A percentile compares a stretch with the other conserved stretches of the same genome.
Evolutionary conservation across 2,329 filamentous ascomycete species (phyloP).

Genomic region (Tolypocladium nubicola): DNA sequence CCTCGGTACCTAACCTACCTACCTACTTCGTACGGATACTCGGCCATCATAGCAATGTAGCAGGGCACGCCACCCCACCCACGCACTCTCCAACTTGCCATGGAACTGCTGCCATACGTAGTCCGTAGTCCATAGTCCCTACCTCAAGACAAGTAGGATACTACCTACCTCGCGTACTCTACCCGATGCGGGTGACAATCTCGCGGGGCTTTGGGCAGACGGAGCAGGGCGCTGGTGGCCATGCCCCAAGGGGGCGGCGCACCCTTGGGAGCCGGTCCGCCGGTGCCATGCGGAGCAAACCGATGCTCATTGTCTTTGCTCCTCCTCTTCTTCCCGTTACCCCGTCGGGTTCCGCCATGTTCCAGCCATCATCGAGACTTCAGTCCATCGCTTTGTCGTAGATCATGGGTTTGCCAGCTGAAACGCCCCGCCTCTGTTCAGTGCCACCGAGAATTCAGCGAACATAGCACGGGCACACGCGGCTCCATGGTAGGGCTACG

Average conservation of each 20-base stretch:
- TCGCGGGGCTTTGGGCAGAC: not conserved
- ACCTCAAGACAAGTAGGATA: not conserved
- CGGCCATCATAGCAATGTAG: not conserved
- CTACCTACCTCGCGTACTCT: not conserved
- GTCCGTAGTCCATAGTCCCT: too few species aligned
- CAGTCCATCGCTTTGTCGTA: not conserved
- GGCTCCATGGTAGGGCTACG: not conserved
- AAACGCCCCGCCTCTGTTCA: not conserved
- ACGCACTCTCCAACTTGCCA: not conserved
- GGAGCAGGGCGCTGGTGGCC: not conserved
- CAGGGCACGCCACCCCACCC: not conserved
- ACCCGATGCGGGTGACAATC: not conserved
- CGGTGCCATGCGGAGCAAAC: not conserved
- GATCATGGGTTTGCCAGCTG: not conserved
- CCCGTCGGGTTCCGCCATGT: not conserved
- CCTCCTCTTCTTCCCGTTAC: not conserved
- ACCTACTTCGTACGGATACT: not conserved
- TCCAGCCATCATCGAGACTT: not conserved
- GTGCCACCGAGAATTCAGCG: not conserved
- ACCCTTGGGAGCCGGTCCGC: not conserved
- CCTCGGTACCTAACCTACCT: not conserved
- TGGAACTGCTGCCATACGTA: not conserved
- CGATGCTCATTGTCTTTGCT: not conserved
- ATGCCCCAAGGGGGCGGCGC: too few species aligned
- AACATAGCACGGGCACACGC: not conserved